Conservation (phyloP, 305 asterid species). For the Withania somnifera region DNA sequence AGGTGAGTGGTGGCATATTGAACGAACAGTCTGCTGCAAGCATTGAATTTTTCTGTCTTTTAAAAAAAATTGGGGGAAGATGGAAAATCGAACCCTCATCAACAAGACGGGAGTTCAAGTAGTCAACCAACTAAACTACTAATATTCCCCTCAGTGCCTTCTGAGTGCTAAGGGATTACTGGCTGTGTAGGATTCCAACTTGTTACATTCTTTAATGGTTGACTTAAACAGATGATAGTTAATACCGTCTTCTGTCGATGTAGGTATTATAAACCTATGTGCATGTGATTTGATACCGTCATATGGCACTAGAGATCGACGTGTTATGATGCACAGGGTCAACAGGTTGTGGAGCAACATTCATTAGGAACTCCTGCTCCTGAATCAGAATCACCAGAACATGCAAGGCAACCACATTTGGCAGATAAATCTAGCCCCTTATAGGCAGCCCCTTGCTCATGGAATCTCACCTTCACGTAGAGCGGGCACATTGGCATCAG, state of each 20-base stretch:
- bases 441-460: not conserved
- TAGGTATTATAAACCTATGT: not conserved
- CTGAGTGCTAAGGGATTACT: not conserved
- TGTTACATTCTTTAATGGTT: not conserved
- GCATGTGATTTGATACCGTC: not conserved
- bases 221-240: not conserved
- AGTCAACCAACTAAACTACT: too few relatives aligned
- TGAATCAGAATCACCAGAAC: conserved; percentile 1
- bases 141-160: not conserved
- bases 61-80: too few relatives aligned
- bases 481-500: not conserved
- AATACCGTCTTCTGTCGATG: not conserved
- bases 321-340: conserved; percentile 1
- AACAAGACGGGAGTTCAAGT: too few relatives aligned
- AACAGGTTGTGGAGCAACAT: conserved; percentile 3
- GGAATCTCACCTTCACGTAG: conserved; percentile 4
- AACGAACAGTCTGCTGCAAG: not conserved
- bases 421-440: not conserved
- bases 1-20: not conserved
- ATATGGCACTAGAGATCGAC: not conserved
- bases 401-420: not conserved
- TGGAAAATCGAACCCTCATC: too few relatives aligned
- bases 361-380: not conserved
- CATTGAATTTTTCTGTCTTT: too few relatives aligned
- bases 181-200: not conserved